These are phyloP conservation scores for Metrosideros polymorpha DNA, from an alignment of 441 rosid genomes.

Conservation along the genomic window DNA sequence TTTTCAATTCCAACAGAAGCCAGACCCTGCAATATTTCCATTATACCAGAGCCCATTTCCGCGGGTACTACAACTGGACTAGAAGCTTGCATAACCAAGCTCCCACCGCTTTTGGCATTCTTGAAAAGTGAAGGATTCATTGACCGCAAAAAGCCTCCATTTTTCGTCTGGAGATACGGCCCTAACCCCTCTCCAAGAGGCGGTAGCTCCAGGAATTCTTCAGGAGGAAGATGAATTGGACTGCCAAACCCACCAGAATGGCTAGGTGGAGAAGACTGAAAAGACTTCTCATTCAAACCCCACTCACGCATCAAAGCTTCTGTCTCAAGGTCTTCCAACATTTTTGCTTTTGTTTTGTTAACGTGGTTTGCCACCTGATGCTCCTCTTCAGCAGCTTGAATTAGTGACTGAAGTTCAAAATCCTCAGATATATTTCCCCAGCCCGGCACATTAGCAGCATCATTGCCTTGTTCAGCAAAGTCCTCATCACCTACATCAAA, in stretches of 20 bases:
- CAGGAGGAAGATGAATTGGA: constrained; percentile 48
- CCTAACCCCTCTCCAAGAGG: constrained; percentile 79
- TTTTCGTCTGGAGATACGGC: constrained; percentile 68
- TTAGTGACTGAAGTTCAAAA: constrained; percentile 37
- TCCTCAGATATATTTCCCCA: constrained; percentile 26
- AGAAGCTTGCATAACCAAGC: constrained; percentile 91
- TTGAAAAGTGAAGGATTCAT: constrained; percentile 68
- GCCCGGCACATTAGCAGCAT: constrained; percentile 20
- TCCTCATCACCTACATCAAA: constrained; percentile 33
- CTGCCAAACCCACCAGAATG: constrained; percentile 49
- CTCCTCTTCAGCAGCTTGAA: constrained; percentile 56
- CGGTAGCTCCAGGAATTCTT: constrained; percentile 51
- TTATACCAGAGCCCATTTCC: constrained; percentile 83
- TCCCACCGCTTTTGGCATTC: constrained; percentile 55
- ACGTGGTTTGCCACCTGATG: constrained; percentile 29
- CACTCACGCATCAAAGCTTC: constrained; percentile 85
- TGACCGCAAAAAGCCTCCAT: constrained; percentile 83
- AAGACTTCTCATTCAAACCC: constrained; percentile 80
- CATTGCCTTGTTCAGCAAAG: constrained; percentile 29
- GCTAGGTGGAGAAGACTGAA: constrained; percentile 63
- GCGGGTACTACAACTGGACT: constrained; percentile 94
- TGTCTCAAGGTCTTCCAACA: constrained; percentile 74
- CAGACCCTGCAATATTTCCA: constrained; percentile 58
- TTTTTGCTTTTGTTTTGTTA: constrained; percentile 45
- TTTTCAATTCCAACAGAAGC: constrained; percentile 90